These are phyloP conservation scores for Exophiala oligosperma DNA, from an alignment of 2,329 filamentous ascomycete genomes.

Conservation along the genomic window DNA sequence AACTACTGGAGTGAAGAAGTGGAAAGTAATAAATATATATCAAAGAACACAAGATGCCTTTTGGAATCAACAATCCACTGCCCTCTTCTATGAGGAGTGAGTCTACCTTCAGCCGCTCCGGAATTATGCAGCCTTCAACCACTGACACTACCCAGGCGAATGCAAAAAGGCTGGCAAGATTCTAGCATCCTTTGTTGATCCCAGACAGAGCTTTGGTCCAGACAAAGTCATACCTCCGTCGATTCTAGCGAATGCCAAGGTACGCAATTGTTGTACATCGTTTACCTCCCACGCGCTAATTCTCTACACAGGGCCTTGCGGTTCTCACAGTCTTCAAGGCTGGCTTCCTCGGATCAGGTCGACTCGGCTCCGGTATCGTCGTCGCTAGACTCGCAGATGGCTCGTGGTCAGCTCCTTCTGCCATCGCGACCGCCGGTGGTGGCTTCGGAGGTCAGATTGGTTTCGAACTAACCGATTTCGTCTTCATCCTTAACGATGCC, in stretches of 20 bases:
- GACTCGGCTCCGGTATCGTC: slow-evolving; percentile 51
- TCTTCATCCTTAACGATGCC: slow-evolving; percentile 95
- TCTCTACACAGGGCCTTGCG: slow-evolving; percentile 44
- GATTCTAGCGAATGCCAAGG: slow-evolving; percentile 88
- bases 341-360: slow-evolving; percentile 51
- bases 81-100: slow-evolving; percentile 50
- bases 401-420: slow-evolving; percentile 51
- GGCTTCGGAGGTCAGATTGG: slow-evolving; percentile 54
- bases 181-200: slow-evolving; percentile 90
- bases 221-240: slow-evolving; percentile 96
- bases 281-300: slow-evolving; percentile 10
- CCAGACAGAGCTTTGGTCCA: slow-evolving; percentile 86
- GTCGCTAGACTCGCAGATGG: slow-evolving; percentile 51
- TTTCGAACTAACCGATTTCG: slow-evolving; percentile 65
- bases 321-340: slow-evolving; percentile 52
- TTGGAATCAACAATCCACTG: slow-evolving; percentile 36
- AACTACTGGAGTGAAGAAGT: neutral
- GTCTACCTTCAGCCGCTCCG: slow-evolving; percentile 29
- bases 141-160: slow-evolving; percentile 64
- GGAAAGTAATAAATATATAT: neutral
- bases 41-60: slow-evolving; percentile 20
- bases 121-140: slow-evolving; percentile 34
- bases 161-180: slow-evolving; percentile 98
- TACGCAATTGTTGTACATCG: slow-evolving; percentile 37
- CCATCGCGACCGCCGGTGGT: slow-evolving; percentile 49